A percentile compares a stretch with the other conserved stretches of the same genome.
Conservation (phyloP, 2,329 filamentous ascomycete species). For the Thielaviopsis euricoi region DNA sequence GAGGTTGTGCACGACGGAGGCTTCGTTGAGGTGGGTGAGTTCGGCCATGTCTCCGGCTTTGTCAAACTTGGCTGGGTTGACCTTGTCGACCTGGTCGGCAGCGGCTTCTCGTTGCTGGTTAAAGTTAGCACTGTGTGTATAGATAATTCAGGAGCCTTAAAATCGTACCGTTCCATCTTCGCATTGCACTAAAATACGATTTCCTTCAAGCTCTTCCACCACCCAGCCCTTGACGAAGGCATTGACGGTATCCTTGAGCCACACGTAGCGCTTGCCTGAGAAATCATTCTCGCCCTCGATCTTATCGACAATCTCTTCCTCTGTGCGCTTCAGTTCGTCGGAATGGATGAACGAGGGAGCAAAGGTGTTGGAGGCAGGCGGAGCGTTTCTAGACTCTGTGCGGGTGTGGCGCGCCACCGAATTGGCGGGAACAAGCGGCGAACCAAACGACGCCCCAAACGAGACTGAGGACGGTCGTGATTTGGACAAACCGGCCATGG, state of each 20-base stretch:
- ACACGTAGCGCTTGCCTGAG: constrained; percentile 95
- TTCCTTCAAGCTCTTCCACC: constrained; percentile 57
- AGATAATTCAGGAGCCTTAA: neutral
- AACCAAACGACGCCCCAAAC: constrained; percentile 27
- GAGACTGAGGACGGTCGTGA: constrained; percentile 7
- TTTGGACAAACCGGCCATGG: neutral
- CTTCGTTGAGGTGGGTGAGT: constrained; percentile 91
- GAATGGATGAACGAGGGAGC: constrained; percentile 91
- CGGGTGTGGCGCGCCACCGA: constrained; percentile 25
- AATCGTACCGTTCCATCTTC: constrained; percentile 65
- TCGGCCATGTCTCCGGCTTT: constrained; percentile 99
- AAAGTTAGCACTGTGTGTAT: constrained; percentile 12
- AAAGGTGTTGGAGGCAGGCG: constrained; percentile 63
- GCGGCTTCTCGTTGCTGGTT: constrained; percentile 70
- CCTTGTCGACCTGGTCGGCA: constrained; percentile 82
- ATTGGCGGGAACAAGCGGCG: constrained; percentile 23
- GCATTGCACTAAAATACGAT: constrained; percentile 69
- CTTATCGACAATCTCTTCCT: constrained; percentile 42
- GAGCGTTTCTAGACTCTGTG: constrained; percentile 47
- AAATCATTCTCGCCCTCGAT: constrained; percentile 98
- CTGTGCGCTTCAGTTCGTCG: constrained; percentile 48
- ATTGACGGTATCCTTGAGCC: constrained; percentile 72
- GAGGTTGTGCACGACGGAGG: constrained; percentile 93
- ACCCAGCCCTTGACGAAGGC: constrained; percentile 92
- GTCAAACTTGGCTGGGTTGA: constrained; percentile 98